Evolutionary conservation across 2,329 filamentous ascomycete genomes (phyloP), one percentile per base, ranked within the genome.

Genomic region (Cercospora janseana): DNA sequence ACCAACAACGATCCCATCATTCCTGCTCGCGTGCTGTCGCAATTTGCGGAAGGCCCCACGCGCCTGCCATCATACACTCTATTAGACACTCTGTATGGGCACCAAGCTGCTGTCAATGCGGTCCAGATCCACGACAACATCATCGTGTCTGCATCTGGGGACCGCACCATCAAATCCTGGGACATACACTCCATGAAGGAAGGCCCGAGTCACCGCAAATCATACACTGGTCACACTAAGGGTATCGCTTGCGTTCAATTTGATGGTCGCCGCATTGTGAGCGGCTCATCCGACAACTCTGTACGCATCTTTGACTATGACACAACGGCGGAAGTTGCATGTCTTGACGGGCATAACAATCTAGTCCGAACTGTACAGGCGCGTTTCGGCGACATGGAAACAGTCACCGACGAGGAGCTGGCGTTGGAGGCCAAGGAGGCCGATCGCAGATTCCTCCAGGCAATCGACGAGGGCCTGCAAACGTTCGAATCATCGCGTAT

Each of bases 171-270:
- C 71, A 96, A 95, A 68, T 79, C 96, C 15, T 98, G 93, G 93
- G 86, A 94, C 67, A 88, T 95, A 74, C 85, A 85, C 13, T 92
- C 88, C 67, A 78, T 80, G 35, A 82, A 87, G 61, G 32, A 35
- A 20, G 51, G 51, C 3, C 45, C 51, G 10, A 53, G 45, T 20
- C 51, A 53, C 29, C 51, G 51, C 16, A 53, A 95, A 28, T 52
- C 88, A 0, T 83, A 95, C 26, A 77, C 87, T 29, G 93, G 92
- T 1, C 93, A 98, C 63, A 82, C 82, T 56, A 98, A 98, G 68
- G 93, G 93, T 24, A 97, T 98, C 61, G 93, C 93, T 2, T 98
- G 93, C 67, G 91, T 98, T 12, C 92, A 98, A 69, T 97, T 93
- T 65, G 93, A 98, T 66, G 90, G 89, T 20, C 83, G 88, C 43